A percentile compares a stretch with the other conserved stretches of the same genome.
Evolutionary conservation across 768 basidiomycete genomes (phyloP).

Genomic region (Collybia sp.): DNA sequence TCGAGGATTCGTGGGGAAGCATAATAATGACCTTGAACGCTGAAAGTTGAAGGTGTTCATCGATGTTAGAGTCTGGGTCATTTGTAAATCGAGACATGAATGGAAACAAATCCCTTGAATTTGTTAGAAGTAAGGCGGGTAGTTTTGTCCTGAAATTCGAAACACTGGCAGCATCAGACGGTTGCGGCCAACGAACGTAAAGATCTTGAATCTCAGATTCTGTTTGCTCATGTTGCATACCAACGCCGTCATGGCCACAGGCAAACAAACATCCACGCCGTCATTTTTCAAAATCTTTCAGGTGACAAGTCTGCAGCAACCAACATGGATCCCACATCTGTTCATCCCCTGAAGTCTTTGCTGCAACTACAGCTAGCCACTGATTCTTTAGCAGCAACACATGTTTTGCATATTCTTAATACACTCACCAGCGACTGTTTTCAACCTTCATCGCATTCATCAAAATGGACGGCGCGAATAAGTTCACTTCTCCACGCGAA

Average conservation of each 20-base stretch:
- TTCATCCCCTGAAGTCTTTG: conserved; percentile 54
- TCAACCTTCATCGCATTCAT: conserved; percentile 55
- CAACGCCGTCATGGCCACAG: conserved; percentile 3
- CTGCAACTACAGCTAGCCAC: conserved; percentile 71
- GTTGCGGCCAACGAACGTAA: too few relatives aligned
- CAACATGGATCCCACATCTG: conserved; percentile 9
- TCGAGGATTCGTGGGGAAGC: not conserved
- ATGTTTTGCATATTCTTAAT: conserved; percentile 56
- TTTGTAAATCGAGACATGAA: conserved; percentile 5
- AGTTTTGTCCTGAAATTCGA: too few relatives aligned
- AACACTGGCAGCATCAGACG: too few relatives aligned
- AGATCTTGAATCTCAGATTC: conserved; percentile 7
- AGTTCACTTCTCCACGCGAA: conserved; percentile 75
- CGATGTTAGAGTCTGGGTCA: conserved; percentile 46
- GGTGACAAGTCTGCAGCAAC: conserved; percentile 1
- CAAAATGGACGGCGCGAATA: conserved; percentile 75
- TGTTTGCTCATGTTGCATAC: conserved; percentile 15
- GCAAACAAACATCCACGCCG: too few relatives aligned
- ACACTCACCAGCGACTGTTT: conserved; percentile 51
- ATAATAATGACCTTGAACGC: conserved; percentile 45
- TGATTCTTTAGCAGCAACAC: conserved; percentile 53
- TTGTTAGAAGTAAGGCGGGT: not conserved
- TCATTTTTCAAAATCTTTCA: conserved; percentile 4
- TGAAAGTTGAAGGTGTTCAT: conserved; percentile 46
- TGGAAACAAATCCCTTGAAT: conserved; percentile 3